phyloP scores from a whole-genome alignment of 2,329 filamentous ascomycete species.

The Penicillium sp. region DNA sequence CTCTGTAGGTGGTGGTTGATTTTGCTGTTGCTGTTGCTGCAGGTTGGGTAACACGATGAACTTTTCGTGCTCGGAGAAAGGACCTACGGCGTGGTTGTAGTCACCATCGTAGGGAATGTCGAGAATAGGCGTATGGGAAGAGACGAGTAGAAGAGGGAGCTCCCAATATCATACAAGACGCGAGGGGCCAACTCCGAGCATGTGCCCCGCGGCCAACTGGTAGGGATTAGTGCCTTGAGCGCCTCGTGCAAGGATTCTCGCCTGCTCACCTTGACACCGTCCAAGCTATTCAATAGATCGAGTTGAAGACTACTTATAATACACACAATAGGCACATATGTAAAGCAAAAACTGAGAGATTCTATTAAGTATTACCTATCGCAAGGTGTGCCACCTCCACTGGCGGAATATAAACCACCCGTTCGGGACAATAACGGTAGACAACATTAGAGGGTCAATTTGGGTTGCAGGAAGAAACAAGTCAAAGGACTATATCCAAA shows the following conservation, averaged over 20 bases:
- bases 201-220: no score
- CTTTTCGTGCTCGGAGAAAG: neutral
- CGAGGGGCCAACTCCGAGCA: conserved; percentile 38
- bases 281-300: no score
- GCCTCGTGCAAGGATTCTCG: neutral
- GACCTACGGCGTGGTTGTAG: neutral
- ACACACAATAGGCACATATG: neutral
- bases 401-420: conserved; percentile 12
- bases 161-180: neutral
- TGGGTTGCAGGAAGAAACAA: conserved; percentile 13
- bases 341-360: conserved; percentile 22
- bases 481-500: conserved; percentile 12
- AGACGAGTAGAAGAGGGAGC: neutral
- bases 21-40: neutral
- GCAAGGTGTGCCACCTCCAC: conserved; percentile 24
- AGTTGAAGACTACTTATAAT: neutral
- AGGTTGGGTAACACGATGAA: neutral
- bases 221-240: neutral
- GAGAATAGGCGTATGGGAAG: neutral
- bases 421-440: conserved; percentile 17
- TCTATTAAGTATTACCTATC: conserved; percentile 35
- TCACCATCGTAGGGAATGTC: neutral
- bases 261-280: neutral
- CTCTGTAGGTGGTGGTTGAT: neutral
- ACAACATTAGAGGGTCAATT: conserved; percentile 23